phyloP scores from a whole-genome alignment of 179 eudicot genomes.

The Pouteria campechiana region DNA sequence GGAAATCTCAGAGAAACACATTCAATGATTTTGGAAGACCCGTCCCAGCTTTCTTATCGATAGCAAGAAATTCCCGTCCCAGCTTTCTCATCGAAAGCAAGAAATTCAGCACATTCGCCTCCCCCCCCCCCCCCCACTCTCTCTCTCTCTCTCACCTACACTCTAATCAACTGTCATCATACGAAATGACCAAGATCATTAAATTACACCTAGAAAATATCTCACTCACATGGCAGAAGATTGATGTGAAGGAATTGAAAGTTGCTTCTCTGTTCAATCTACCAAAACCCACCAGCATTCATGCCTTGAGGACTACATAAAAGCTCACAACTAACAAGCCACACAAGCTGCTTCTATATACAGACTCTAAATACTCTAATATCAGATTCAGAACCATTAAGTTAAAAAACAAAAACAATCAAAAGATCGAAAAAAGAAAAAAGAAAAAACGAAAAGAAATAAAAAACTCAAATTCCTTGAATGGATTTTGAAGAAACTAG shows the following conservation, averaged over 20 bases:
- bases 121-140: neutral
- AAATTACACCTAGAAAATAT: too few relatives aligned
- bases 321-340: neutral
- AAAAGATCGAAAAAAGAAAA: neutral
- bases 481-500: constrained; percentile 2
- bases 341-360: neutral
- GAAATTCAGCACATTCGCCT: neutral
- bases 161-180: too few relatives aligned
- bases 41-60: constrained; percentile 9
- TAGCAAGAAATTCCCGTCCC: constrained; percentile 5
- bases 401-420: neutral
- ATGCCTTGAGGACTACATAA: constrained; percentile 1
- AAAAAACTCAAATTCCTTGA: neutral
- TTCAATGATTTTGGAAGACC: neutral
- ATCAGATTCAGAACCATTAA: neutral
- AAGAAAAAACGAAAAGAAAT: neutral
- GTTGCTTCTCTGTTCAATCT: too few relatives aligned
- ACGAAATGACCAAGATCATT: too few relatives aligned
- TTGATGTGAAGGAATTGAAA: too few relatives aligned
- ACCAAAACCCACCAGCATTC: constrained; percentile 16
- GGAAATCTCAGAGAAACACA: constrained; percentile 6
- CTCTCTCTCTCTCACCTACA: neutral
- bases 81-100: constrained; percentile 6
- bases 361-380: neutral
- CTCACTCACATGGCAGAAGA: too few relatives aligned